These are phyloP conservation scores for Camelina neglecta DNA, from an alignment of 345 rosid genomes.

Conservation along the genomic window DNA sequence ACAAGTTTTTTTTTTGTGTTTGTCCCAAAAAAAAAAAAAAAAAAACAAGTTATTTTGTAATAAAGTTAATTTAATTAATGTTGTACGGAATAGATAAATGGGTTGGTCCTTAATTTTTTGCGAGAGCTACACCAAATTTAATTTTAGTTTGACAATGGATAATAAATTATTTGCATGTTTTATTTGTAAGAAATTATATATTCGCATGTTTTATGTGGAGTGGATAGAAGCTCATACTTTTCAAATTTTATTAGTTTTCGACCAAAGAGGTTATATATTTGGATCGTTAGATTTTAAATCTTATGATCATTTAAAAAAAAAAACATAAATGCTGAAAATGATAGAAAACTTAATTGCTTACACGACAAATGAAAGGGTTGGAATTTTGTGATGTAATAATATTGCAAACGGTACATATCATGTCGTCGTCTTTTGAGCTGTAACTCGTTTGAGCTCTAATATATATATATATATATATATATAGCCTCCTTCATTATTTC, in stretches of 20 bases:
- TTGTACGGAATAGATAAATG: background rate
- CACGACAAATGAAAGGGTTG: slow-evolving; percentile 39
- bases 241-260: background rate
- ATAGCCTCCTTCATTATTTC: slow-evolving; percentile 1
- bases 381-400: slow-evolving; percentile 39
- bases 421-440: background rate
- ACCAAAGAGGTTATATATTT: background rate
- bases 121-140: slow-evolving; percentile 1
- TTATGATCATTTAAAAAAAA: background rate
- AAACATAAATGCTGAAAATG: slow-evolving; percentile 37
- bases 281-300: background rate
- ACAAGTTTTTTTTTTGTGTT: background rate
- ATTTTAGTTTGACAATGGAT: background rate
- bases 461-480: background rate
- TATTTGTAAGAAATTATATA: background rate
- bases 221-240: too few species aligned
- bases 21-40: too few species aligned
- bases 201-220: background rate
- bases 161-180: slow-evolving; percentile 4
- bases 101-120: background rate
- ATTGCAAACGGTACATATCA: slow-evolving; percentile 18
- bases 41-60: background rate
- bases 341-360: slow-evolving; percentile 32
- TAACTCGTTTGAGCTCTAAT: slow-evolving; percentile 11
- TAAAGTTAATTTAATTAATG: background rate